These are phyloP conservation scores for Leccinum olivaceopallidum DNA, from an alignment of 768 basidiomycete species.

Conservation along the genomic window DNA sequence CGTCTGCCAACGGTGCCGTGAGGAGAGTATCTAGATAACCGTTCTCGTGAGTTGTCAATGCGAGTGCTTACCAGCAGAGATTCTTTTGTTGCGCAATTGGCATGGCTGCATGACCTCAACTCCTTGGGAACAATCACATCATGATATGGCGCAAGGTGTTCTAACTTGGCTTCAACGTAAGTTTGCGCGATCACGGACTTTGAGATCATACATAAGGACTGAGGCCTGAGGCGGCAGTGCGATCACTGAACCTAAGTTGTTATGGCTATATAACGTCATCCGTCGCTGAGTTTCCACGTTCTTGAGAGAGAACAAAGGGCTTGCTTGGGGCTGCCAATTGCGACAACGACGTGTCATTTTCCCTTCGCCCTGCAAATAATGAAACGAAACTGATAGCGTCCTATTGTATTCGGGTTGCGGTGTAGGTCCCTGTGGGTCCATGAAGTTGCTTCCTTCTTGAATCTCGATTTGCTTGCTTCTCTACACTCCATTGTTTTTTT, in stretches of 20 bases:
- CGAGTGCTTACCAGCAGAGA: not conserved
- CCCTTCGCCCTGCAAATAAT: not conserved
- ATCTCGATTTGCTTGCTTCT: not conserved
- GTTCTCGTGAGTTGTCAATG: too few relatives aligned
- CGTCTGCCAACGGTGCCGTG: not conserved
- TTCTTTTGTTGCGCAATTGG: not conserved
- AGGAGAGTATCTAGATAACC: not conserved
- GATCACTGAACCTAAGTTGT: not conserved
- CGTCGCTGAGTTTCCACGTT: conserved; percentile 1
- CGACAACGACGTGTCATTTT: conserved; percentile 6
- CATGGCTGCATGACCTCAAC: not conserved
- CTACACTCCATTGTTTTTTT: conserved; percentile 10
- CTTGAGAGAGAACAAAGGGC: not conserved
- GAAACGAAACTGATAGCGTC: conserved; percentile 3
- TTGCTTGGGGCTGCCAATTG: not conserved
- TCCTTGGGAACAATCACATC: not conserved
- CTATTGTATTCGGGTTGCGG: conserved; percentile 19
- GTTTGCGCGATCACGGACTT: not conserved
- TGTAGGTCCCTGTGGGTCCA: conserved; percentile 29
- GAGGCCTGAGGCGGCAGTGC: too few relatives aligned
- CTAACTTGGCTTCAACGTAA: not conserved
- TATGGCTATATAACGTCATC: not conserved
- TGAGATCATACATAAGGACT: not conserved
- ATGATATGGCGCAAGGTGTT: not conserved
- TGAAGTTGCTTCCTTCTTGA: not conserved